Evolutionary conservation across 768 basidiomycete species (phyloP).

Genomic region (Candolleomyces eurysporus): DNA sequence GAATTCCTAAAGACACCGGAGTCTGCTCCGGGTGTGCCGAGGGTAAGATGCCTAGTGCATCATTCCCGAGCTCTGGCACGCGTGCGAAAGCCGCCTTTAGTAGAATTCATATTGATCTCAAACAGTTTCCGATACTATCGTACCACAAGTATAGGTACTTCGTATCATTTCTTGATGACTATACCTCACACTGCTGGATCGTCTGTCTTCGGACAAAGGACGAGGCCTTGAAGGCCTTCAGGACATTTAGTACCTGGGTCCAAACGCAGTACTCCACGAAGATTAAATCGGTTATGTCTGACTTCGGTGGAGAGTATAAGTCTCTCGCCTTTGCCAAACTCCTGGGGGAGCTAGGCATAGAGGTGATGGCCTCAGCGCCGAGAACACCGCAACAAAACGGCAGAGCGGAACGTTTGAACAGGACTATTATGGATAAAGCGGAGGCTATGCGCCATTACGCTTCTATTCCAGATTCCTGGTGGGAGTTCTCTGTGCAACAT

Average conservation of each 20-base stretch:
- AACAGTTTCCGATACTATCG: constrained; percentile 14
- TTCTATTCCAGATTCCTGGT: constrained; percentile 6
- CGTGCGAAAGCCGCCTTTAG: constrained; percentile 14
- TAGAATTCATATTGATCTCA: constrained; percentile 20
- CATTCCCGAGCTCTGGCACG: constrained; percentile 11
- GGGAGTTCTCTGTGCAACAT: constrained; percentile 15
- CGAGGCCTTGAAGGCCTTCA: not conserved
- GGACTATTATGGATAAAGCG: constrained; percentile 10
- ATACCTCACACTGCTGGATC: constrained; percentile 9
- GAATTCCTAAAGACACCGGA: not conserved
- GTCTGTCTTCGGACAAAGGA: constrained; percentile 7
- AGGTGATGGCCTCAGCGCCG: not conserved
- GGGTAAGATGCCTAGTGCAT: constrained; percentile 16
- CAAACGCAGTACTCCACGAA: constrained; percentile 4
- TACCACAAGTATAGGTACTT: constrained; percentile 17
- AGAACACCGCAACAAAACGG: constrained; percentile 8
- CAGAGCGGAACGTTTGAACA: constrained; percentile 1
- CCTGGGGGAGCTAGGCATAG: not conserved
- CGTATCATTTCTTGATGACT: constrained; percentile 17
- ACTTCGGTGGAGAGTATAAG: constrained; percentile 14
- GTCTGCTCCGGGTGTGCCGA: constrained; percentile 15
- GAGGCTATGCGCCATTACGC: constrained; percentile 8
- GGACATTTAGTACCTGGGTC: constrained; percentile 6
- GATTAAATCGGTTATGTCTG: constrained; percentile 11
- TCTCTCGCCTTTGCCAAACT: not conserved